Conservation (phyloP, 495 filamentous ascomycete genomes). For the Tuber umbilicatum region DNA sequence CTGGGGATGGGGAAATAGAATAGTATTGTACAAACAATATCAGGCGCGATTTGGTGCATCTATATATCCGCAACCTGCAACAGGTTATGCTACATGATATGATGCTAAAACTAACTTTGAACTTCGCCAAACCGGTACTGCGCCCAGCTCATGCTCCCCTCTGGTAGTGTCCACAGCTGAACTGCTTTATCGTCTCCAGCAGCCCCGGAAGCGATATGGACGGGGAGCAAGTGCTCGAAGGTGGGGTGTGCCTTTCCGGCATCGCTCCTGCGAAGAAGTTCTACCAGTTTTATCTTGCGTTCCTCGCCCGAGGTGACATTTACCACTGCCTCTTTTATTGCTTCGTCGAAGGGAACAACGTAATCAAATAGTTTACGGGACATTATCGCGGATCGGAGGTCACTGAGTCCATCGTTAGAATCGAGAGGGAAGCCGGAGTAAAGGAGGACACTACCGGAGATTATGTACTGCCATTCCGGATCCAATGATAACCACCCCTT, state of each 20-base stretch:
- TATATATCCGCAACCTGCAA: neutral
- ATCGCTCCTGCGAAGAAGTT: conserved; percentile 57
- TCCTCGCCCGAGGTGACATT: conserved; percentile 48
- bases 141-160: conserved; percentile 66
- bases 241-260: conserved; percentile 70
- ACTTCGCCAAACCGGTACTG: conserved; percentile 69
- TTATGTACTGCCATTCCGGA: conserved; percentile 90
- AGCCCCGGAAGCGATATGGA: conserved; percentile 67
- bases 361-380: conserved; percentile 56
- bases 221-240: conserved; percentile 74
- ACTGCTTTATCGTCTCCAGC: conserved; percentile 57
- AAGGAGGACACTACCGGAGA: conserved; percentile 45
- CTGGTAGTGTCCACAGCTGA: conserved; percentile 59
- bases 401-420: conserved; percentile 43
- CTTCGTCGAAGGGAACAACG: conserved; percentile 67
- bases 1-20: neutral
- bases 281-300: conserved; percentile 56
- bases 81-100: neutral
- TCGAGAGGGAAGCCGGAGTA: neutral
- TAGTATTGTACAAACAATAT: neutral
- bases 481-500: conserved; percentile 65
- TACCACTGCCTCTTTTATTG: conserved; percentile 63
- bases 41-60: neutral
- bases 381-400: conserved; percentile 50
- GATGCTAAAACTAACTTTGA: conserved; percentile 13